Conservation (phyloP, 176 grass and related monocot genomes). For the Metroxylon sagu region DNA sequence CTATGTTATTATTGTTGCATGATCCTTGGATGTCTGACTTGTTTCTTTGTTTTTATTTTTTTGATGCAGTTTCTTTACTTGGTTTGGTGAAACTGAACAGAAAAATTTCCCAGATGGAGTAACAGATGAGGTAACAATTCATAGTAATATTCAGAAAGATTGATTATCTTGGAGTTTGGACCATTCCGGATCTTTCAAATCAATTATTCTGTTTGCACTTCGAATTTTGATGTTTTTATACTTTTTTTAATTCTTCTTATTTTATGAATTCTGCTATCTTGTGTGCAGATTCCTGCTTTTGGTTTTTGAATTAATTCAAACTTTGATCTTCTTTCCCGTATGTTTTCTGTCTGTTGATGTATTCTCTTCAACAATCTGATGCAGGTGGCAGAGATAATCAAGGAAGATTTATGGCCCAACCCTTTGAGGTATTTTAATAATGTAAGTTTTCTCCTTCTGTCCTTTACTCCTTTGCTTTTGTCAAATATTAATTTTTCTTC, state of each 20-base stretch:
- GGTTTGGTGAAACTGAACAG: conserved; percentile 25
- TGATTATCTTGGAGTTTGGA: neutral
- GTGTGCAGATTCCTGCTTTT: no score
- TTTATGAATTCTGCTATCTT: no score
- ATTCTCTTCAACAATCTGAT: neutral
- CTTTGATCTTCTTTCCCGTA: no score
- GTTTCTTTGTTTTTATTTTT: neutral
- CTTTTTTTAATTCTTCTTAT: no score
- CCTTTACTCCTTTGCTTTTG: neutral
- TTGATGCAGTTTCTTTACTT: conserved; percentile 35
- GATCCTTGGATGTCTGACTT: neutral
- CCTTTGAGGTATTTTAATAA: conserved; percentile 92
- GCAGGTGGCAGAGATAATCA: conserved; percentile 64
- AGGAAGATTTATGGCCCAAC: conserved; percentile 94
- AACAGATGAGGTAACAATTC: conserved; percentile 21
- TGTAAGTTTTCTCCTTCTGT: conserved; percentile 15
- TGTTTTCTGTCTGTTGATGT: no score
- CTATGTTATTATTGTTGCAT: neutral
- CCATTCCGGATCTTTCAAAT: neutral
- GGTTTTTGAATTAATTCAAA: no score
- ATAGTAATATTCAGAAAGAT: neutral
- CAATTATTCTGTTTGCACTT: neutral
- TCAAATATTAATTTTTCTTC: no score
- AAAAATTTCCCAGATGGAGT: conserved; percentile 18
- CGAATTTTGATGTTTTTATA: no score